Conservation (phyloP, 2,329 filamentous ascomycete genomes). For the Pseudogymnoascus sp. region DNA sequence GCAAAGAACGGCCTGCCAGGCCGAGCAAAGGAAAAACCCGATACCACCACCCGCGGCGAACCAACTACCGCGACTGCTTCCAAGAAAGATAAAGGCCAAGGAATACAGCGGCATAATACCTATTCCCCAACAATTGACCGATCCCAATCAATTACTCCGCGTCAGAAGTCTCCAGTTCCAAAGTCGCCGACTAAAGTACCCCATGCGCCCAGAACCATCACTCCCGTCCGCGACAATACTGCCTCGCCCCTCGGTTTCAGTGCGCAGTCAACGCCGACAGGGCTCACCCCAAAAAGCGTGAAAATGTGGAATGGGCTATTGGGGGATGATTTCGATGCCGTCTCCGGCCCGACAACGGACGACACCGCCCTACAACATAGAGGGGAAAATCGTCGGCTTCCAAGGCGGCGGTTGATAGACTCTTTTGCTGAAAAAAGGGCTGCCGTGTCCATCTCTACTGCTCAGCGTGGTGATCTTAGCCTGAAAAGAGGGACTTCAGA, state of each 20-base stretch:
- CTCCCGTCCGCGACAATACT: neutral
- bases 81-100: neutral
- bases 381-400: conserved; percentile 9
- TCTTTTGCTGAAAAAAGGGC: conserved; percentile 25
- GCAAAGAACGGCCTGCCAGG: neutral
- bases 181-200: neutral
- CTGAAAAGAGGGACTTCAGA: neutral
- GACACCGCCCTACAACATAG: conserved; percentile 4
- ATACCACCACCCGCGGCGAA: neutral
- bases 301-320: conserved; percentile 24
- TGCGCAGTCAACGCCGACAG: conserved; percentile 3
- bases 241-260: neutral
- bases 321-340: conserved; percentile 11
- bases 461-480: conserved; percentile 13
- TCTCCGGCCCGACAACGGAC: neutral
- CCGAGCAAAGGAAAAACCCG: neutral
- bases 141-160: neutral
- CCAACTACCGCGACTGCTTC: neutral
- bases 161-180: neutral
- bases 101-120: neutral
- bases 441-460: conserved; percentile 11
- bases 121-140: neutral
- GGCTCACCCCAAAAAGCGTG: conserved; percentile 15
- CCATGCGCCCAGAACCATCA: neutral
- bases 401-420: conserved; percentile 26